These are phyloP conservation scores for Pisolithus marmoratus DNA, from an alignment of 768 basidiomycete genomes.

Conservation along the genomic window DNA sequence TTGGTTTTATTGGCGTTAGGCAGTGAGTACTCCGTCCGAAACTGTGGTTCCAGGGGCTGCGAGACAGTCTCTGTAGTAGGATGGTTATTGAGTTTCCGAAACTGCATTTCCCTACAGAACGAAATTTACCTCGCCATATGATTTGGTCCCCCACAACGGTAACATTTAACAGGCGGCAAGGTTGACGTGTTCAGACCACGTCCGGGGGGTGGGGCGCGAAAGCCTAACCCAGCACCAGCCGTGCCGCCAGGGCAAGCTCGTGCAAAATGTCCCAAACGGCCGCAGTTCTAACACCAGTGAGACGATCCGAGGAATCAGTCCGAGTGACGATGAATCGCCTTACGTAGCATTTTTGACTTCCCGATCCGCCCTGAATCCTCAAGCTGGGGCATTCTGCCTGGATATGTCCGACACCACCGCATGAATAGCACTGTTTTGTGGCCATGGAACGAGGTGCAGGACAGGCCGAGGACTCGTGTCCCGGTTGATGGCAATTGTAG, in stretches of 20 bases:
- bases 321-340: slow-evolving; percentile 20
- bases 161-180: slow-evolving; percentile 81
- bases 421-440: slow-evolving; percentile 89
- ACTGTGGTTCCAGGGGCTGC: slow-evolving; percentile 58
- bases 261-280: slow-evolving; percentile 79
- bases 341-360: slow-evolving; percentile 82
- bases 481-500: slow-evolving; percentile 94
- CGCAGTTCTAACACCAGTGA: slow-evolving; percentile 53
- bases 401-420: slow-evolving; percentile 88
- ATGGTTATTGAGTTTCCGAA: slow-evolving; percentile 4
- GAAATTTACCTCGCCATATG: slow-evolving; percentile 75
- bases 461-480: slow-evolving; percentile 87
- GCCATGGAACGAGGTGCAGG: slow-evolving; percentile 77
- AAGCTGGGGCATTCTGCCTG: slow-evolving; percentile 83
- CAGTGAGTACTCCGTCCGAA: slow-evolving; percentile 41
- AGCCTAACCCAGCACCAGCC: slow-evolving; percentile 44
- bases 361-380: slow-evolving; percentile 48
- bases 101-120: not conserved
- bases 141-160: slow-evolving; percentile 84
- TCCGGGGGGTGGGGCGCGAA: slow-evolving; percentile 70
- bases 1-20: slow-evolving; percentile 55
- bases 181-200: slow-evolving; percentile 70
- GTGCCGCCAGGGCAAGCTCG: slow-evolving; percentile 59
- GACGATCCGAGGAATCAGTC: slow-evolving; percentile 1
- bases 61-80: slow-evolving; percentile 63